Evolutionary conservation across 2,329 filamentous ascomycete genomes (phyloP).

Genomic region (Davidsoniella virescens): DNA sequence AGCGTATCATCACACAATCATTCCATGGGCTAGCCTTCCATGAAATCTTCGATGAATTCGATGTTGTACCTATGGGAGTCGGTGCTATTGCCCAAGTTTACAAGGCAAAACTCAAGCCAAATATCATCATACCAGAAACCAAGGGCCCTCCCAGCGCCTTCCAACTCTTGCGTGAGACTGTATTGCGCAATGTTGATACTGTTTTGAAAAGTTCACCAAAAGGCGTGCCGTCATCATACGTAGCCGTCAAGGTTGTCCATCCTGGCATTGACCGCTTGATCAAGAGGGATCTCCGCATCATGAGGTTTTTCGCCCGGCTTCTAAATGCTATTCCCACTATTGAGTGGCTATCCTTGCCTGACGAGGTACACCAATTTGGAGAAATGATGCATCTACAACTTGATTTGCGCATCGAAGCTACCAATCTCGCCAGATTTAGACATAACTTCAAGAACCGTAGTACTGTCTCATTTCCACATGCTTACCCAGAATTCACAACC

Average conservation of each 20-base stretch:
- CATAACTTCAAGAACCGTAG: constrained; percentile 77
- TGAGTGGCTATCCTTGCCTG: constrained; percentile 90
- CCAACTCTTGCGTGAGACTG: constrained; percentile 20
- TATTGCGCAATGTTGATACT: constrained; percentile 68
- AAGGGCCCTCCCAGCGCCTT: constrained; percentile 20
- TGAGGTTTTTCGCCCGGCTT: constrained; percentile 73
- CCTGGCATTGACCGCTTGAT: constrained; percentile 81
- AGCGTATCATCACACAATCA: constrained; percentile 60
- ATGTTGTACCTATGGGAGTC: constrained; percentile 76
- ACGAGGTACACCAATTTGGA: constrained; percentile 85
- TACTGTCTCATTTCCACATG: constrained; percentile 93
- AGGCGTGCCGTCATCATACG: constrained; percentile 75
- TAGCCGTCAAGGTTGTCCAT: constrained; percentile 91
- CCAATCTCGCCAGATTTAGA: constrained; percentile 77
- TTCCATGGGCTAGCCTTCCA: constrained; percentile 69
- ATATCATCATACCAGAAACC: constrained; percentile 31
- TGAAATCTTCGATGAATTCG: constrained; percentile 91
- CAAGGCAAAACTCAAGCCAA: constrained; percentile 76
- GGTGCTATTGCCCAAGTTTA: constrained; percentile 97
- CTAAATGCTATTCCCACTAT: constrained; percentile 86
- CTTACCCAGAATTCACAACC: constrained; percentile 83
- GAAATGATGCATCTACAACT: constrained; percentile 99
- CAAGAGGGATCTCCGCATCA: constrained; percentile 80
- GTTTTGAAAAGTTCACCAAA: constrained; percentile 76
- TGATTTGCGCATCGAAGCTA: constrained; percentile 84